Conservation (phyloP, 1,139 yeast genomes). For the Meyerozyma guilliermondii region DNA sequence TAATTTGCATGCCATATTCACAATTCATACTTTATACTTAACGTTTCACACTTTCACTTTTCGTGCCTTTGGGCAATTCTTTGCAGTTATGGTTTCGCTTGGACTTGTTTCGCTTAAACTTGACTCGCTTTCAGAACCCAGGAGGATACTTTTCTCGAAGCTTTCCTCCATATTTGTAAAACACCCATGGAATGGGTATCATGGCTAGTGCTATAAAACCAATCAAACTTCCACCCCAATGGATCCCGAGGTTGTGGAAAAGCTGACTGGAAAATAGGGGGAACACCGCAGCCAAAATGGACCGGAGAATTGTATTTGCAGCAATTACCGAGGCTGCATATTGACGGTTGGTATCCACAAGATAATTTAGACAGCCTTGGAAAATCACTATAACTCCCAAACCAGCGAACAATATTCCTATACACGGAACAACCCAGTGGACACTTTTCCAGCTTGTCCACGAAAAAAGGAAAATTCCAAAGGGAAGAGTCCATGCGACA, state of each 20-base stretch:
- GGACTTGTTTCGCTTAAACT: too few relatives aligned
- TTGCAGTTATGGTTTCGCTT: too few relatives aligned
- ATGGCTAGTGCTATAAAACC: not conserved
- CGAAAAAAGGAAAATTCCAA: slow-evolving; percentile 10
- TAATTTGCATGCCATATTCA: too few relatives aligned
- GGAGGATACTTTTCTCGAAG: not conserved
- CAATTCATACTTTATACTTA: too few relatives aligned
- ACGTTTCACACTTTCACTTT: too few relatives aligned
- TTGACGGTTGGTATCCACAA: not conserved
- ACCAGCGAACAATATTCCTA: slow-evolving; percentile 9
- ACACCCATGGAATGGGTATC: not conserved
- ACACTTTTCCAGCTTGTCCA: slow-evolving; percentile 10
- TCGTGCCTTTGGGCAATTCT: too few relatives aligned
- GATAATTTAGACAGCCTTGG: not conserved
- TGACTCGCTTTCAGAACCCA: too few relatives aligned
- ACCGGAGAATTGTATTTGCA: not conserved
- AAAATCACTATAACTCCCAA: not conserved
- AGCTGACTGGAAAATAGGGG: not conserved
- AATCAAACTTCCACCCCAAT: not conserved
- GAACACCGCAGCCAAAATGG: not conserved
- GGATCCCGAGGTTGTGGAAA: not conserved
- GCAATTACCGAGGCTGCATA: not conserved
- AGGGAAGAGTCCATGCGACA: slow-evolving; percentile 4
- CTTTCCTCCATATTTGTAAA: not conserved
- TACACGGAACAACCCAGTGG: slow-evolving; percentile 12